Conservation (phyloP, 805 yeast species). For the Grigorovia yakushimaensis region DNA sequence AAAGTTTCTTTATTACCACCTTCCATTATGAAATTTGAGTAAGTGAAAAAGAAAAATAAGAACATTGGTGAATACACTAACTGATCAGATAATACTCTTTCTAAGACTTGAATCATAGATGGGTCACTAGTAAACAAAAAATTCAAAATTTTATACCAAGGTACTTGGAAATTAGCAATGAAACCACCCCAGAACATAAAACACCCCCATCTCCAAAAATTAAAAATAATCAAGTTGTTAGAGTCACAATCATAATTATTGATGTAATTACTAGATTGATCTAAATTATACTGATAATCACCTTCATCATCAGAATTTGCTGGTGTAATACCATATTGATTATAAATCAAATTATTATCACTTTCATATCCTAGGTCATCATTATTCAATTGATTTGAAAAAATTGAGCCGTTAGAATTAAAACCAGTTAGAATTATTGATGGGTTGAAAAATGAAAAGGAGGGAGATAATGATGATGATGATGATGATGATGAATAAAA, state of each 20-base stretch:
- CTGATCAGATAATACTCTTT: constrained; percentile 86
- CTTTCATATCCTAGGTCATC: constrained; percentile 13
- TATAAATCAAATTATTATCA: constrained; percentile 19
- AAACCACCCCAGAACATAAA: constrained; percentile 83
- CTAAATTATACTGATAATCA: background rate
- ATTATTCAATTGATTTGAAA: background rate
- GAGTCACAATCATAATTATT: constrained; percentile 1
- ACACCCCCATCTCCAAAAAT: constrained; percentile 61
- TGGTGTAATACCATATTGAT: constrained; percentile 20
- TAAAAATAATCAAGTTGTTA: constrained; percentile 30
- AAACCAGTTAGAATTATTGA: constrained; percentile 6
- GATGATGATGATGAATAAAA: constrained; percentile 11
- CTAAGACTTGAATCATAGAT: constrained; percentile 71
- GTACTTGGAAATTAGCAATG: constrained; percentile 73
- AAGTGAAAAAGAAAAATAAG: constrained; percentile 68
- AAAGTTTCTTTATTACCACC: constrained; percentile 58
- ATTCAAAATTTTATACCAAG: constrained; percentile 82
- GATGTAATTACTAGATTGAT: constrained; percentile 2
- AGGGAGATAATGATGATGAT: background rate
- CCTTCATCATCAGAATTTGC: constrained; percentile 4
- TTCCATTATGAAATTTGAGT: constrained; percentile 75
- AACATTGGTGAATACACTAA: constrained; percentile 82
- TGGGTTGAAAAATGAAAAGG: background rate
- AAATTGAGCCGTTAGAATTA: constrained; percentile 12
- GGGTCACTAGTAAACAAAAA: constrained; percentile 70